Conservation (phyloP, 352 stramenopile species). For the Blastocystis hominis region DNA sequence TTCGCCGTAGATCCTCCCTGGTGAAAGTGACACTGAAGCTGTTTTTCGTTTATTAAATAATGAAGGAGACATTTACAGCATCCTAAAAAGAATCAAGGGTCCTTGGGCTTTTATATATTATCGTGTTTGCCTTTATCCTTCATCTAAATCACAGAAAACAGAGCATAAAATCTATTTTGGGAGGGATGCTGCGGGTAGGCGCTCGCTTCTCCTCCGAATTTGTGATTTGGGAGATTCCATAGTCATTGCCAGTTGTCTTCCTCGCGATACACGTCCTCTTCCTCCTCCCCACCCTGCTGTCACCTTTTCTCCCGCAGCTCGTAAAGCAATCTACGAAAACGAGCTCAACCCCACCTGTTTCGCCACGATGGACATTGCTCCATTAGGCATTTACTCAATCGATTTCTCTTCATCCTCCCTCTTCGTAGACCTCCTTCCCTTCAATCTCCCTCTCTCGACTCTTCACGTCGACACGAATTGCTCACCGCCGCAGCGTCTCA, state of each 20-base stretch:
- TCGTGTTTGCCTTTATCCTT: background rate
- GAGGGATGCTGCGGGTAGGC: background rate
- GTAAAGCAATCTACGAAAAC: background rate
- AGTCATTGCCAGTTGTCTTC: background rate
- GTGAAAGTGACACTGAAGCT: background rate
- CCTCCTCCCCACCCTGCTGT: background rate
- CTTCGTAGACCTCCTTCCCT: background rate
- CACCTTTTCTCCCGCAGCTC: background rate
- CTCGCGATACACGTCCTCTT: background rate
- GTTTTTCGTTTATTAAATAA: background rate
- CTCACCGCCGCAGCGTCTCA: background rate
- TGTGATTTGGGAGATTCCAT: background rate
- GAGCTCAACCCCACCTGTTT: background rate
- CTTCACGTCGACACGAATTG: background rate
- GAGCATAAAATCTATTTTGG: conserved; percentile 15
- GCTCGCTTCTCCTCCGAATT: background rate
- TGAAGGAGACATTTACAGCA: background rate
- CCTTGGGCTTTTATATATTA: conserved; percentile 31
- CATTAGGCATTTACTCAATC: background rate
- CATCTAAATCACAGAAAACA: background rate
- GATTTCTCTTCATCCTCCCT: background rate
- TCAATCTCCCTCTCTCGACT: background rate
- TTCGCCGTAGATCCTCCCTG: background rate
- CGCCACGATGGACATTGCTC: background rate
- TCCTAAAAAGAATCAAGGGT: background rate